These are phyloP conservation scores for Penicillium sp. DNA, from an alignment of 2,329 filamentous ascomycete genomes.

Conservation along the genomic window DNA sequence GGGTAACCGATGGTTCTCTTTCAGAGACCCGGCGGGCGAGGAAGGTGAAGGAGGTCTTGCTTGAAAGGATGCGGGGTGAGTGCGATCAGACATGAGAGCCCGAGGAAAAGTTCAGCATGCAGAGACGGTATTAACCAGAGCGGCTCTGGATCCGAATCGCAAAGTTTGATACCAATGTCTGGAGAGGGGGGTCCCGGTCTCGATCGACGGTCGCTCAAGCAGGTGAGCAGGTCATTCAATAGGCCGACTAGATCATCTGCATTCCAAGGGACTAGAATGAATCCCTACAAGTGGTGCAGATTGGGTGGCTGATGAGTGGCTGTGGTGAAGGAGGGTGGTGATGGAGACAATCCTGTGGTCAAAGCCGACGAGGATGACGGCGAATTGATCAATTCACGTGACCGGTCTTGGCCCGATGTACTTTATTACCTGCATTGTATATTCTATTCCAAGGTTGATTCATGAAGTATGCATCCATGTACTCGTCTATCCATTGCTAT, in stretches of 20 bases:
- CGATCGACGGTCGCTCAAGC: conserved; percentile 34
- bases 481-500: background rate
- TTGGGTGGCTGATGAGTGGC: conserved; percentile 13
- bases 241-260: conserved; percentile 31
- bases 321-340: conserved; percentile 14
- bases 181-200: conserved; percentile 28
- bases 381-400: conserved; percentile 8
- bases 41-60: conserved; percentile 43
- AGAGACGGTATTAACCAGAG: conserved; percentile 16
- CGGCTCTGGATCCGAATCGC: conserved; percentile 17
- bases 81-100: conserved; percentile 39
- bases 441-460: background rate
- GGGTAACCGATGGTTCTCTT: conserved; percentile 30
- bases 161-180: conserved; percentile 17
- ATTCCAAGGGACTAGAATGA: conserved; percentile 27
- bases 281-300: conserved; percentile 13
- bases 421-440: conserved; percentile 6
- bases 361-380: conserved; percentile 17
- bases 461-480: background rate
- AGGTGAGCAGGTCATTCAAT: conserved; percentile 33
- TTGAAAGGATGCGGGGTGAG: conserved; percentile 31
- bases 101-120: conserved; percentile 11
- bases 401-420: conserved; percentile 4
- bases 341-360: conserved; percentile 16
- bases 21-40: conserved; percentile 40